A percentile compares a stretch with the other conserved stretches of the same genome.
phyloP scores from a whole-genome alignment of 805 yeast species.

The Candida caryicola region DNA sequence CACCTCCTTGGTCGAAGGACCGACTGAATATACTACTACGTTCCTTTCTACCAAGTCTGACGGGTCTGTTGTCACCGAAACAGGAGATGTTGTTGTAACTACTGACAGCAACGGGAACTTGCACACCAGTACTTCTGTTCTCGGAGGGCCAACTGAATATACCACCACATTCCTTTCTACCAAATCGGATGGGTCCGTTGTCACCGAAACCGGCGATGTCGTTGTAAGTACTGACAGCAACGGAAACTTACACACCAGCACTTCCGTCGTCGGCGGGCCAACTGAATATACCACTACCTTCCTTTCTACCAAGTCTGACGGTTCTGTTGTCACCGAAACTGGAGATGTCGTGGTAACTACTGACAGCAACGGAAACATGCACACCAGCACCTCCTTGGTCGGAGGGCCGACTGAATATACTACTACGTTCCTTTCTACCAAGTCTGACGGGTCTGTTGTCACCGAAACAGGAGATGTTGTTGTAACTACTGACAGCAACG shows the following conservation, averaged over 20 bases:
- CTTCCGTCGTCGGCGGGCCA: slow-evolving; percentile 6
- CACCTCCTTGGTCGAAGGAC: slow-evolving; percentile 7
- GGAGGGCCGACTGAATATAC: slow-evolving; percentile 16
- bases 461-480: slow-evolving; percentile 19
- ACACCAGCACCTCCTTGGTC: slow-evolving; percentile 15
- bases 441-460: slow-evolving; percentile 12
- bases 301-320: slow-evolving; percentile 14
- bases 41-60: slow-evolving; percentile 13
- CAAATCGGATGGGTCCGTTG: slow-evolving; percentile 2
- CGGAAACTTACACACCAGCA: slow-evolving; percentile 14
- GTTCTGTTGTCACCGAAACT: slow-evolving; percentile 14
- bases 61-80: slow-evolving; percentile 15
- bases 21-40: slow-evolving; percentile 17
- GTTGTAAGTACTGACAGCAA: slow-evolving; percentile 11
- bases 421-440: slow-evolving; percentile 15
- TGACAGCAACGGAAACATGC: slow-evolving; percentile 13
- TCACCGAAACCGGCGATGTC: slow-evolving; percentile 4
- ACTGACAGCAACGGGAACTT: slow-evolving; percentile 16
- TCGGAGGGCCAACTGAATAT: slow-evolving; percentile 8
- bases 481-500: slow-evolving; percentile 16
- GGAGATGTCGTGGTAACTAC: slow-evolving; percentile 18
- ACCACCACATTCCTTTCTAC: slow-evolving; percentile 14
- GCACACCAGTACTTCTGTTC: slow-evolving; percentile 13
- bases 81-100: slow-evolving; percentile 18
- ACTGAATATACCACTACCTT: slow-evolving; percentile 17